Conservation (phyloP, 2,329 filamentous ascomycete species). For the Teratosphaeria destructans region DNA sequence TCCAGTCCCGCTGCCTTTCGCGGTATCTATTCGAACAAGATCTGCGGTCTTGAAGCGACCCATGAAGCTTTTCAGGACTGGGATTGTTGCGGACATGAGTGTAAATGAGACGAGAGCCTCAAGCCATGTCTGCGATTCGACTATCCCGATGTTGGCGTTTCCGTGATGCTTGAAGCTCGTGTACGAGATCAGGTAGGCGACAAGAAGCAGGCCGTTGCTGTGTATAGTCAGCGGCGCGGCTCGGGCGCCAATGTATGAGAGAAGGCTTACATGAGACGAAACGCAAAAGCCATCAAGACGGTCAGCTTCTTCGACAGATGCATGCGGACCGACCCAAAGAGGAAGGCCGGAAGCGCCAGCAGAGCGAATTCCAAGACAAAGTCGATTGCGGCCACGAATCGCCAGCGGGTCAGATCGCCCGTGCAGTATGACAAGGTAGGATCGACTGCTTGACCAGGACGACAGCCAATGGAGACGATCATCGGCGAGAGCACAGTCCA, state of each 20-base stretch:
- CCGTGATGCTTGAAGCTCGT: background rate
- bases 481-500: background rate
- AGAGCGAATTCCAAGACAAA: background rate
- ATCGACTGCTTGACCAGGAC: too few relatives aligned
- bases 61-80: slow-evolving; percentile 1
- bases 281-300: background rate
- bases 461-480: background rate
- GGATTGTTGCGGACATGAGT: background rate
- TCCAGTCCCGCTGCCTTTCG: too few relatives aligned
- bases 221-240: too few relatives aligned
- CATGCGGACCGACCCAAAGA: background rate
- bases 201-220: background rate
- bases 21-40: background rate
- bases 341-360: background rate
- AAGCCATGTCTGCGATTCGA: background rate
- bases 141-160: background rate
- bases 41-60: slow-evolving; percentile 1
- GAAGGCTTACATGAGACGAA: background rate
- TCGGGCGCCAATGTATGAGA: too few relatives aligned
- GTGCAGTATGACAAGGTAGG: too few relatives aligned
- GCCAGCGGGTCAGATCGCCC: background rate
- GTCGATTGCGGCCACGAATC: background rate
- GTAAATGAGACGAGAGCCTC: background rate
- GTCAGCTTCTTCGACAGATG: background rate
- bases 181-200: slow-evolving; percentile 1